phyloP scores from a whole-genome alignment of 2,329 filamentous ascomycete species.

The Geoglossum cookeanum region DNA sequence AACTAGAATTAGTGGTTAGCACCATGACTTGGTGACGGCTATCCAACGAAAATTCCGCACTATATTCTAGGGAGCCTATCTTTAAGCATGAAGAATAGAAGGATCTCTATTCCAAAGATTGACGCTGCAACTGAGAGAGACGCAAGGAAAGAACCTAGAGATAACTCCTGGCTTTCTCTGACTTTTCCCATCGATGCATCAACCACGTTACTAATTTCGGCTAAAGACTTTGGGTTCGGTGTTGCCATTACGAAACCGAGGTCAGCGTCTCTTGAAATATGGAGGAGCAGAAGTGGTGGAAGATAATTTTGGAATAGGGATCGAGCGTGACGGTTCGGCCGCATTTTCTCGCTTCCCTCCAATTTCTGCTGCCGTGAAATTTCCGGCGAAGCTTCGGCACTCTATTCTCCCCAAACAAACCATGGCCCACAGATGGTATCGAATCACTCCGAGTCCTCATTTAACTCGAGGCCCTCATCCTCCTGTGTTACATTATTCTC shows the following conservation, averaged over 20 bases:
- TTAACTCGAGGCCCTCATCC: background rate
- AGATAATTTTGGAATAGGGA: no score
- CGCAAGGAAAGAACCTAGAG: constrained; percentile 18
- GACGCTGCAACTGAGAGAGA: constrained; percentile 18
- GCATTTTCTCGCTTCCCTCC: no score
- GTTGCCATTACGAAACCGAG: background rate
- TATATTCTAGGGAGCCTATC: constrained; percentile 69
- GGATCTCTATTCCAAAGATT: constrained; percentile 28
- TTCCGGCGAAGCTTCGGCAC: no score
- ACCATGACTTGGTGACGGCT: background rate
- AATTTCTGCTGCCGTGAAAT: no score
- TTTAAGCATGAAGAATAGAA: constrained; percentile 55
- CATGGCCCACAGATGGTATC: no score
- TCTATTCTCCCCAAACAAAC: no score
- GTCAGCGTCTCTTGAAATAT: no score
- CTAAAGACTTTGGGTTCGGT: background rate
- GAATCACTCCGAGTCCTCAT: background rate
- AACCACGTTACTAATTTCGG: background rate
- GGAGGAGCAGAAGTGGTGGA: no score
- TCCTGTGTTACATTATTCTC: background rate
- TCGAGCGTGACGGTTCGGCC: no score
- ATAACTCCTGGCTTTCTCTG: constrained; percentile 13
- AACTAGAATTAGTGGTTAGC: constrained; percentile 29
- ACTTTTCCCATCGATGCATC: constrained; percentile 5
- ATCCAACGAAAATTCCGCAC: constrained; percentile 30